These are phyloP conservation scores for Polygonum maritimum DNA, from an alignment of 148 eudicot species.

Conservation along the genomic window DNA sequence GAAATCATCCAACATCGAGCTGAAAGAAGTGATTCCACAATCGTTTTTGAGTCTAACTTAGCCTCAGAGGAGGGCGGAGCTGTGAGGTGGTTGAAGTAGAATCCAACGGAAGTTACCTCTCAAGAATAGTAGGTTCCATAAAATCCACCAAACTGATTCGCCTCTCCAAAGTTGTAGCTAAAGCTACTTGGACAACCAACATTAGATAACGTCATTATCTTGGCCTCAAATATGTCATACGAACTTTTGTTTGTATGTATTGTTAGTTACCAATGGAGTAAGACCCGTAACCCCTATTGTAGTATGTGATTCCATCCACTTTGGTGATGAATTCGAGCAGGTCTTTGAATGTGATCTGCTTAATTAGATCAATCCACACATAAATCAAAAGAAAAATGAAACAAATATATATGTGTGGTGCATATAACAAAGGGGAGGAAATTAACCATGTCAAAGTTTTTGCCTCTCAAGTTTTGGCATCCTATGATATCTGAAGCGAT, in stretches of 20 bases:
- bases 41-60: too few species aligned
- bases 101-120: background rate
- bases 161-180: background rate
- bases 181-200: too few species aligned
- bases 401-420: too few species aligned
- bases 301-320: background rate
- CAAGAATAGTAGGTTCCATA: background rate
- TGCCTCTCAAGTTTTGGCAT: background rate
- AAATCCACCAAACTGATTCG: background rate
- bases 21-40: too few species aligned
- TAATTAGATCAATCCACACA: too few species aligned
- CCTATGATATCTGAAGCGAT: background rate
- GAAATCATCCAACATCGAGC: too few species aligned
- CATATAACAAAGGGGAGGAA: too few species aligned
- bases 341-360: background rate
- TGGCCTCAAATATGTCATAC: background rate
- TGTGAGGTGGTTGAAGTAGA: background rate
- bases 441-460: background rate
- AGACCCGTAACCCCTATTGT: too few species aligned
- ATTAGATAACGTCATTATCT: background rate
- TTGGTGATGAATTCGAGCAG: background rate
- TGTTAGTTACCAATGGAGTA: background rate
- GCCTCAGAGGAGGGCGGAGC: too few species aligned
- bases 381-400: too few species aligned
- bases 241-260: background rate